Evolutionary conservation across 1,284 basidiomycete genomes (phyloP).

Genomic region (Somion occarium): DNA sequence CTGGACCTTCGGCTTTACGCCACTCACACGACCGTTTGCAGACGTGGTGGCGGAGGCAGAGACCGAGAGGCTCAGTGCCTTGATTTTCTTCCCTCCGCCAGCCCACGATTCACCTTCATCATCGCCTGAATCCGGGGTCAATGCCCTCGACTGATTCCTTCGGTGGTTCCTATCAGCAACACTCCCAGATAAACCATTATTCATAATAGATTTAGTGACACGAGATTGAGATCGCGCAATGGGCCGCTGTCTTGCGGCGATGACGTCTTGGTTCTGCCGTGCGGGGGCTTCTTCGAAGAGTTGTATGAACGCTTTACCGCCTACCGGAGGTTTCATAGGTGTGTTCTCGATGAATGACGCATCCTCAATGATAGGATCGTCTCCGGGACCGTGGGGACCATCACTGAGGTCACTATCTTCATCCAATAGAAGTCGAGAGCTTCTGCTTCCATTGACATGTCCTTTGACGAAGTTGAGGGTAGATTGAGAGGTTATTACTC

Average conservation of each 20-base stretch:
- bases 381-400: constrained; percentile 33
- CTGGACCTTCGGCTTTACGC: too few relatives aligned
- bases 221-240: constrained; percentile 1
- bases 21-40: too few relatives aligned
- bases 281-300: constrained; percentile 55
- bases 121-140: not conserved
- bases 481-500: constrained; percentile 28
- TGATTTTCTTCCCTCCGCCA: not conserved
- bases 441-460: constrained; percentile 1
- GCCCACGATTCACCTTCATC: constrained; percentile 4
- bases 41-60: too few relatives aligned
- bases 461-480: constrained; percentile 27
- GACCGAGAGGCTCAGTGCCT: not conserved
- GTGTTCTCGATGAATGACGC: constrained; percentile 61
- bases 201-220: not conserved
- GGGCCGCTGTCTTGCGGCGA: not conserved
- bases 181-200: too few relatives aligned
- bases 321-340: constrained; percentile 55
- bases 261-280: constrained; percentile 12
- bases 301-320: constrained; percentile 55
- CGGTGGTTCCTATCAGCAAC: too few relatives aligned
- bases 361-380: constrained; percentile 26
- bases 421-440: constrained; percentile 6
- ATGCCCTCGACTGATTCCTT: not conserved
- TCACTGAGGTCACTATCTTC: constrained; percentile 16